Conservation (phyloP, 441 rosid species). For the Gossypium schwendimanii region DNA sequence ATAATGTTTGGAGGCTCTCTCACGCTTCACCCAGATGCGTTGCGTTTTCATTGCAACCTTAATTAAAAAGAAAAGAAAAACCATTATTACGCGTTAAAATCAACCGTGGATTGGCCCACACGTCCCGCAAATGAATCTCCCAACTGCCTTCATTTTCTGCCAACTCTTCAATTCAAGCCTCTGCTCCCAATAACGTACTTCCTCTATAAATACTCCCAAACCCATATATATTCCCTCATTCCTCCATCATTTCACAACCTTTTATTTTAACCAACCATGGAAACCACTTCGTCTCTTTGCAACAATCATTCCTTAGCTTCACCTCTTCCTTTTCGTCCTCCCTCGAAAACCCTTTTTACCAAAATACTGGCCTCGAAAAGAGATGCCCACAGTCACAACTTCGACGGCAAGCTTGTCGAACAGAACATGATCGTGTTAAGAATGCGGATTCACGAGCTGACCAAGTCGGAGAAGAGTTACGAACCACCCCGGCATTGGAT, state of each 20-base stretch:
- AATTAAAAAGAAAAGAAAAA: background rate
- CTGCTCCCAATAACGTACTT: background rate
- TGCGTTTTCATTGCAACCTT: background rate
- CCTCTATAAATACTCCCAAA: background rate
- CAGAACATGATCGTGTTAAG: constrained; percentile 29
- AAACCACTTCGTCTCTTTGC: background rate
- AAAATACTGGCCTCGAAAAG: background rate
- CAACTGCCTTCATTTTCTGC: background rate
- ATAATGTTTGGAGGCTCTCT: background rate
- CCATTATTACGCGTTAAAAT: background rate
- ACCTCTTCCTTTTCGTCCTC: background rate
- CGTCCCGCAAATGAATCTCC: background rate
- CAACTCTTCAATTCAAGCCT: background rate
- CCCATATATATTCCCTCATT: background rate
- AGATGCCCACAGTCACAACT: background rate
- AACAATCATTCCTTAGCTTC: background rate
- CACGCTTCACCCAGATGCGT: background rate
- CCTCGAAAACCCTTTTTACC: background rate
- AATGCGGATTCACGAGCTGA: constrained; percentile 20
- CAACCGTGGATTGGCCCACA: background rate
- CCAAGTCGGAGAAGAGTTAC: background rate
- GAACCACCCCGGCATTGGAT: constrained; percentile 25
- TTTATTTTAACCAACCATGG: background rate
- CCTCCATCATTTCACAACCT: background rate
- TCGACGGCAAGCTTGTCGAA: constrained; percentile 19